Base-by-base conservation (phyloP, 2,329 filamentous ascomycete genomes). In the Fusarium chuoi region DNA sequence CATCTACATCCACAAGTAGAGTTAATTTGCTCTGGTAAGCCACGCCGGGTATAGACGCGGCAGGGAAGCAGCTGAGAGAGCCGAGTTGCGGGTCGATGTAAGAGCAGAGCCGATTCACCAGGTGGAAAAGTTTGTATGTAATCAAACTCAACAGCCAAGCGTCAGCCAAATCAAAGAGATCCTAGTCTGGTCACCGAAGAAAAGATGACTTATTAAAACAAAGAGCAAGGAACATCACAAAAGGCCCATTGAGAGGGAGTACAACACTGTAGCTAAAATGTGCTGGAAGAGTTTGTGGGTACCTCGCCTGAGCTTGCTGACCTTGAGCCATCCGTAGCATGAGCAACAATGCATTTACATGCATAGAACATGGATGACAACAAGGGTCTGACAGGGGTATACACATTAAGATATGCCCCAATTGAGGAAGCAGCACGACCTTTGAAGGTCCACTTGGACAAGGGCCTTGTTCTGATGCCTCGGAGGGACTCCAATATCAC, bases 271-370 rank as follows among this genome's bases (percentile, higher is more conserved):
- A 70, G 64, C 76, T 77, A 75, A 76, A 72, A 75, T 74, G 66
- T 26, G 59, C 55, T 61, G 56, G 62, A 68, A 56, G 61, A 62
- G 68, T 62, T 67, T 70, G 71, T 71, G 75, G 76, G 65, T 65
- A 78, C 73, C 55, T 62, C 56, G 58, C 62, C 54, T 61, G 55
- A 77, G 67, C 57, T 58, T 51, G 57, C 68, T 73, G 45, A 55
- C 68, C 57, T 65, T 24, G 56, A 49, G 59, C 45, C 38, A 72
- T 55, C 45, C 39, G 55, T 71, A 77, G 62, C 63, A 61, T 55
- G 71, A 75, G 67, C 58, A 75, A 73, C 76, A 67, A 75, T 78
- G 70, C 73, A 73, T 70, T 66, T 55, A 65, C 65, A 76, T 77
- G 73, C 73, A 76, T 67, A 65, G 54, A 68, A 70, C 71, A 60